Base-by-base conservation (phyloP, 2,329 filamentous ascomycete genomes). In the Trichoderma endophyticum region DNA sequence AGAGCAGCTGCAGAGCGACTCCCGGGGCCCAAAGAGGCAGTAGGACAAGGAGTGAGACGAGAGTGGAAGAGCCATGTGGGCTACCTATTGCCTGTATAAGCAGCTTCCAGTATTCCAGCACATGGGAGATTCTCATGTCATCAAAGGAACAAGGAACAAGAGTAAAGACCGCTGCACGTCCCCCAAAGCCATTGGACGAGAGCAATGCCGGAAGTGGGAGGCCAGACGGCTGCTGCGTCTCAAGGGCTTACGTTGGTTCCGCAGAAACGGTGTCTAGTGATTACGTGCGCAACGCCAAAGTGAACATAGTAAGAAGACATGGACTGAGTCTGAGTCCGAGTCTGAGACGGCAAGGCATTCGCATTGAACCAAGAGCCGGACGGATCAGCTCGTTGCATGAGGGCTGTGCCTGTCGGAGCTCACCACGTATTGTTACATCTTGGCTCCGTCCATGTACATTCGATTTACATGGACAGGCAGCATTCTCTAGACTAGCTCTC, bases 261-360 rank as follows among this genome's bases (percentile, higher is more conserved):
- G 57, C 57, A 34, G 21, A 56, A 51, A n/a, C 32, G 56, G 26
- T 18, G 30, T 32, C 32, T 69, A 69, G 66, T 69, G 66, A 69
- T 69, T 69, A 69, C 66, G 66, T 69, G 66, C 66, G 66, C 66
- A 61, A 14, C 59, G 66, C 66, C 36, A 69, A 51, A 32, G 24
- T 36, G 34, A 36, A 36, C 34, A 36, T 36, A 36, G 34, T 36
- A 15, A 36, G 34, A 34, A 3, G 51, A 43, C n/a, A 32, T 68
- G 34, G 34, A 43, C 15, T 18, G 5, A n/a, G 56, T 30, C 56
- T n/a, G 26, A 32, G 28, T 14, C 30, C 15, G 26, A 28, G 28
- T 15, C 28, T 18, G 39, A 56, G 51, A 30, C 14, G 14, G 43
- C n/a, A 26, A 54, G 39, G n/a, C 39, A 48, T 51, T 51, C 18